Evolutionary conservation across 176 grass and related monocot species (phyloP).

Genomic region (Hsuehochloa calcarea): DNA sequence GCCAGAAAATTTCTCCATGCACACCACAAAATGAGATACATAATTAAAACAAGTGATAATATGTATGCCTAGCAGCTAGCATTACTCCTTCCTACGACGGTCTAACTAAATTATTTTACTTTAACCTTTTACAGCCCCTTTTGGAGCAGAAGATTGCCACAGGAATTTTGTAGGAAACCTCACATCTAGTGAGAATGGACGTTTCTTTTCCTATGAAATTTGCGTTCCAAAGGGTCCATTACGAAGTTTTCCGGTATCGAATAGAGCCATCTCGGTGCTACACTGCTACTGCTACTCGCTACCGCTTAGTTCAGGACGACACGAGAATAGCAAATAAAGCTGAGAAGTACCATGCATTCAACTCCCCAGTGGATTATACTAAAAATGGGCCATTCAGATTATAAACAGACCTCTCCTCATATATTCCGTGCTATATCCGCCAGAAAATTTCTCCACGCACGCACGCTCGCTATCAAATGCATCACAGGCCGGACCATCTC

Average conservation of each 20-base stretch:
- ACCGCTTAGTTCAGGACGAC: not conserved
- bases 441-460: not conserved
- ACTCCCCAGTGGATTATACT: not conserved
- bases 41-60: not conserved
- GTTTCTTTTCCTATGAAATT: not conserved
- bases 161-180: not conserved
- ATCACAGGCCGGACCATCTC: not conserved
- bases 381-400: not conserved
- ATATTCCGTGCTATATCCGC: not conserved
- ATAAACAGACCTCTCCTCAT: not conserved
- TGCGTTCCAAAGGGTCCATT: not conserved
- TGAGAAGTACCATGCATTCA: not conserved
- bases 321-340: not conserved
- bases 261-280: not conserved
- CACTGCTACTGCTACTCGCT: not conserved
- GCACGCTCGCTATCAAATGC: not conserved
- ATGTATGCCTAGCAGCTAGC: not conserved
- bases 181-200: not conserved
- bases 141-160: not conserved
- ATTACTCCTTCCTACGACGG: not conserved
- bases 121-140: not conserved
- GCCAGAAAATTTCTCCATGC: not conserved
- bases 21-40: not conserved
- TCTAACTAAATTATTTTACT: not conserved
- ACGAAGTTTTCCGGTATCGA: not conserved